These are phyloP conservation scores for Pholiota molesta DNA, from an alignment of 768 basidiomycete species.

Conservation along the genomic window DNA sequence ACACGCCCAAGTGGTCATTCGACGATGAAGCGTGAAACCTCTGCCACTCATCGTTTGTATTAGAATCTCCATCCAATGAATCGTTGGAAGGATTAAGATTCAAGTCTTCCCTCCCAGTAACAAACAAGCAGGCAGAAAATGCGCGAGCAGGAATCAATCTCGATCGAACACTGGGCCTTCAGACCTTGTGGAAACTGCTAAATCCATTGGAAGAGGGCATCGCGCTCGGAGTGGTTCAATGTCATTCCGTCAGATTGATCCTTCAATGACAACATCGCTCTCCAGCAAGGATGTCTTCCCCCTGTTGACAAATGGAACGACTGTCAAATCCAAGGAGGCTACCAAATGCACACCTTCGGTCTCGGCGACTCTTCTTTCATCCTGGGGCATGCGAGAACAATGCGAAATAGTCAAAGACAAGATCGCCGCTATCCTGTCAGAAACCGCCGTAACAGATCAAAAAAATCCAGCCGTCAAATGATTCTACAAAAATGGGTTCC, in stretches of 20 bases:
- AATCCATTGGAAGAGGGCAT: not conserved
- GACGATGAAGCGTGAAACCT: not conserved
- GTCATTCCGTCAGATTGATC: not conserved
- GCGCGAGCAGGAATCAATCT: not conserved
- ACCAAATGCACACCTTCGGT: not conserved
- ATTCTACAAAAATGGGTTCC: not conserved
- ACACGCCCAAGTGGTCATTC: not conserved
- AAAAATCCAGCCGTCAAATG: not conserved
- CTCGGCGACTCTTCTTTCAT: not conserved
- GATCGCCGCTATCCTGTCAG: constrained; percentile 4
- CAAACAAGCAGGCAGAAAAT: not conserved
- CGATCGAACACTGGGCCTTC: not conserved
- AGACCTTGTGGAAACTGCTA: not conserved
- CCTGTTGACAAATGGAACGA: not conserved
- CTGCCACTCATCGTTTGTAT: not conserved
- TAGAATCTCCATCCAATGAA: not conserved
- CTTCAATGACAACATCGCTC: not conserved
- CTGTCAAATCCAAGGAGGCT: not conserved
- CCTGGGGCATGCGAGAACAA: not conserved
- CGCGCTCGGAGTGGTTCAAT: constrained; percentile 1
- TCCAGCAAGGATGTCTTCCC: not conserved
- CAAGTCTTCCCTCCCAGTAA: not conserved
- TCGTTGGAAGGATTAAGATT: not conserved
- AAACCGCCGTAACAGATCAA: constrained; percentile 5
- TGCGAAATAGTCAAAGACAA: constrained; percentile 3